These are phyloP conservation scores for Yamadazyma scolyti DNA, from an alignment of 805 yeast genomes.

Conservation along the genomic window DNA sequence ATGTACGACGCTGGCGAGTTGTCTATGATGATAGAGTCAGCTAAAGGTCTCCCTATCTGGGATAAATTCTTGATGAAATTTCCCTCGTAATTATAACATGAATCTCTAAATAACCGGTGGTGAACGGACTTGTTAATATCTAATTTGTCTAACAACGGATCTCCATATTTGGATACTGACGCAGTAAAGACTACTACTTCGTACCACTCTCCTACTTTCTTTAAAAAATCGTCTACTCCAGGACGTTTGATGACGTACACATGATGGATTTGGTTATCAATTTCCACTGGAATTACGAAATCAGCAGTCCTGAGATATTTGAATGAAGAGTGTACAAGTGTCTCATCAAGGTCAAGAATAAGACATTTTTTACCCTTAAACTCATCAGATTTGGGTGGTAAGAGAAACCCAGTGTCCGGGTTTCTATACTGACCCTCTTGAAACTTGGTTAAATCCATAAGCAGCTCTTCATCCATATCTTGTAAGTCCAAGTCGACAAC, in stretches of 20 bases:
- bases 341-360: constrained; percentile 90
- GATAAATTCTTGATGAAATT: constrained; percentile 91
- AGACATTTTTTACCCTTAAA: constrained; percentile 75
- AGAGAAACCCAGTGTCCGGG: constrained; percentile 57
- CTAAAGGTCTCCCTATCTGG: constrained; percentile 88
- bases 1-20: constrained; percentile 98
- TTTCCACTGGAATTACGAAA: constrained; percentile 96
- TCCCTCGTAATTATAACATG: constrained; percentile 91
- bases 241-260: constrained; percentile 97
- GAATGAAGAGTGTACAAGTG: constrained; percentile 93
- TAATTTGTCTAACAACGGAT: constrained; percentile 85
- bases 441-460: constrained; percentile 56
- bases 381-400: constrained; percentile 49
- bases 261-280: constrained; percentile 86
- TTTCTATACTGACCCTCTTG: constrained; percentile 73
- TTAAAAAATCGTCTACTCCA: constrained; percentile 92
- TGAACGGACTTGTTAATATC: constrained; percentile 76
- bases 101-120: constrained; percentile 90
- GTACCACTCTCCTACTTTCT: constrained; percentile 75
- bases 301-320: constrained; percentile 90
- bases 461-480: constrained; percentile 19
- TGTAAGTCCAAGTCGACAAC: constrained; percentile 13
- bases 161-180: constrained; percentile 91
- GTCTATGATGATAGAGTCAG: constrained; percentile 85
- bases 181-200: constrained; percentile 98